phyloP scores from a whole-genome alignment of 371 early-diverging fungal genomes.

The Mortierella sp. region DNA sequence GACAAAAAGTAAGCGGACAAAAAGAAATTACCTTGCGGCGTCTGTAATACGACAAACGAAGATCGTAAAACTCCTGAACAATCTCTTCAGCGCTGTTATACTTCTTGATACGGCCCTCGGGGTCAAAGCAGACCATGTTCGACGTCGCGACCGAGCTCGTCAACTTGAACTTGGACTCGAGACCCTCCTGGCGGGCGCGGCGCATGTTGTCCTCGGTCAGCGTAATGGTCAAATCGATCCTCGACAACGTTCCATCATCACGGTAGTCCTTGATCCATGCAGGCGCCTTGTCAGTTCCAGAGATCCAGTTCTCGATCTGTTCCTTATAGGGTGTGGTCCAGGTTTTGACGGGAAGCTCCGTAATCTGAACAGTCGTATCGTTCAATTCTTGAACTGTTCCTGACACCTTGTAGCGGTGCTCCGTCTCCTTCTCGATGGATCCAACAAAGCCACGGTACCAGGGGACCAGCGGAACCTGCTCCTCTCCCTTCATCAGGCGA shows the following conservation, averaged over 20 bases:
- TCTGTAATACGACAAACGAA: constrained; percentile 90
- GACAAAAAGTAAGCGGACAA: neutral
- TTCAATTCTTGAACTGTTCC: constrained; percentile 83
- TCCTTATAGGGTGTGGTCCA: constrained; percentile 99
- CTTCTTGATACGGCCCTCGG: constrained; percentile 89
- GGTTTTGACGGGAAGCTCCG: constrained; percentile 95
- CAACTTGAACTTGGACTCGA: constrained; percentile 91
- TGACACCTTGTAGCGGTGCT: constrained; percentile 77
- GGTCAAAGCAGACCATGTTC: constrained; percentile 99
- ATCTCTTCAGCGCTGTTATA: constrained; percentile 90
- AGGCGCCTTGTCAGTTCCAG: constrained; percentile 71
- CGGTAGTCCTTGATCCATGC: constrained; percentile 79
- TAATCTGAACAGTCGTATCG: constrained; percentile 87
- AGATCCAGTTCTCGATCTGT: constrained; percentile 80
- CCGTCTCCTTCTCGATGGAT: constrained; percentile 65
- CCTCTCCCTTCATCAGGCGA: constrained; percentile 87
- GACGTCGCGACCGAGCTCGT: constrained; percentile 77
- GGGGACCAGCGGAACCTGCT: constrained; percentile 87
- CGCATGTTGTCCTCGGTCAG: constrained; percentile 78
- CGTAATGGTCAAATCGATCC: constrained; percentile 89
- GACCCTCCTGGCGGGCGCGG: constrained; percentile 80
- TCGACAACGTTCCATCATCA: constrained; percentile 86
- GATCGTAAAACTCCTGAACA: constrained; percentile 92
- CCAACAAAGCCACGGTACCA: constrained; percentile 98
- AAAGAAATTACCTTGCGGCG: constrained; percentile 85